Conservation (phyloP, 306 rosid species). For the Nissolia schottii region DNA sequence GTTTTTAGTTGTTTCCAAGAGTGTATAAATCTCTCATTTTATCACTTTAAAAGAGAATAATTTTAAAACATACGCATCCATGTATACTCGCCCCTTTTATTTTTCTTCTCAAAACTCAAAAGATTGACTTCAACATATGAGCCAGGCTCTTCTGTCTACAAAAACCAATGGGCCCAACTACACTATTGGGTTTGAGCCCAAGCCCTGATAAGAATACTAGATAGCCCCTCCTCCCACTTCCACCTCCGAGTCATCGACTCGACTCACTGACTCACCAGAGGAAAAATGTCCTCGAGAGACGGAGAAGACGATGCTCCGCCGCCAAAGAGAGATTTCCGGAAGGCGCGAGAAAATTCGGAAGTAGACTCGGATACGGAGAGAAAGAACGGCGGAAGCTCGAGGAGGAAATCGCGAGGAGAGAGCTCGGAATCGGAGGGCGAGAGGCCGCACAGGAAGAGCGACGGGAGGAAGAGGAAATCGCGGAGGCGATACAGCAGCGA, state of each 20-base stretch:
- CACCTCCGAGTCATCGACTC: constrained; percentile 8
- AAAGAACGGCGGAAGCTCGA: constrained; percentile 29
- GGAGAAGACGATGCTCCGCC: constrained; percentile 37
- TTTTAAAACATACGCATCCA: no score
- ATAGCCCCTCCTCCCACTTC: neutral
- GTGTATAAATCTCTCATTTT: no score
- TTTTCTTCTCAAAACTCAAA: no score
- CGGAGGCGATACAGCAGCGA: constrained; percentile 54
- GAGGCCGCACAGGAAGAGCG: constrained; percentile 29
- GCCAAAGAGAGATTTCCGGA: constrained; percentile 24
- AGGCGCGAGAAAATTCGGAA: constrained; percentile 28
- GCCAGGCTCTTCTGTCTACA: no score
- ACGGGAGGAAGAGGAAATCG: constrained; percentile 45
- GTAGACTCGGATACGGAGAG: constrained; percentile 33
- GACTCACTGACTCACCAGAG: neutral
- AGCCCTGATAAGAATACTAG: neutral
- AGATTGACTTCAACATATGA: neutral
- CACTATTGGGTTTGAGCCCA: neutral
- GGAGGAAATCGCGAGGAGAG: constrained; percentile 41
- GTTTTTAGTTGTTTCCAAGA: no score
- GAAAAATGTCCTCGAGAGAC: constrained; percentile 39
- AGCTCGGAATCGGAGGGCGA: constrained; percentile 43
- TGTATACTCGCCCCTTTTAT: no score
- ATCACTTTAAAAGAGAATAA: no score
- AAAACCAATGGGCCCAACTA: no score